Evolutionary conservation across 495 filamentous ascomycete species (phyloP).

Genomic region (Neurospora intermedia): DNA sequence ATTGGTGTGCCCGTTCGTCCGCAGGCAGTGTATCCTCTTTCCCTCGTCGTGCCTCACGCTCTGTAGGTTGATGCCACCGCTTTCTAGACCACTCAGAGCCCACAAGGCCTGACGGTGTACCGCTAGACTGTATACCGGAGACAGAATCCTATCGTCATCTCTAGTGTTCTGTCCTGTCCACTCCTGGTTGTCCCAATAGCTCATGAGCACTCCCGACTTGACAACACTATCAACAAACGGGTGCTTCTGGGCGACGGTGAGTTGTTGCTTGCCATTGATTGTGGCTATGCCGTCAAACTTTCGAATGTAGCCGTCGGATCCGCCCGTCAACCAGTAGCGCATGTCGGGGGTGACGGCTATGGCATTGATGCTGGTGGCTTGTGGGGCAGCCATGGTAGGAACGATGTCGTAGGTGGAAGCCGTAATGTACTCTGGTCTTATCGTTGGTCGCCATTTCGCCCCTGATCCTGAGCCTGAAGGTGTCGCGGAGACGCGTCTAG

Average conservation of each 20-base stretch:
- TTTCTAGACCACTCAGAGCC: conserved; percentile 82
- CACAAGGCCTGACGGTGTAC: conserved; percentile 83
- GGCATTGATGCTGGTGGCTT: conserved; percentile 91
- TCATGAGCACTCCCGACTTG: conserved; percentile 85
- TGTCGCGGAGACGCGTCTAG: conserved; percentile 36
- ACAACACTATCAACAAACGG: conserved; percentile 96
- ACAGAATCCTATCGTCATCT: conserved; percentile 48
- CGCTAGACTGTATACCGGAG: conserved; percentile 88
- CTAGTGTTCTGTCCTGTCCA: conserved; percentile 30
- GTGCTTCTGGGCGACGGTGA: conserved; percentile 93
- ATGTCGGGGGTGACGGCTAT: conserved; percentile 88
- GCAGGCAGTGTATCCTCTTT: conserved; percentile 68
- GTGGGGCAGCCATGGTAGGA: conserved; percentile 91
- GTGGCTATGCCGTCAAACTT: conserved; percentile 95
- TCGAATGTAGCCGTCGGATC: conserved; percentile 85
- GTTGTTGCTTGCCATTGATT: conserved; percentile 83
- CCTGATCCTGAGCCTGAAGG: conserved; percentile 33
- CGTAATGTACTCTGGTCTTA: conserved; percentile 69
- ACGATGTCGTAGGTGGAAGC: conserved; percentile 92
- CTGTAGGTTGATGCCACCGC: conserved; percentile 85
- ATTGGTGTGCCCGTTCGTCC: conserved; percentile 61
- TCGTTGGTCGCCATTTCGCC: conserved; percentile 45
- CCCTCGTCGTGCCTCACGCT: conserved; percentile 94
- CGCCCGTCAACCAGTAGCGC: conserved; percentile 89
- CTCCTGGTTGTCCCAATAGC: conserved; percentile 89